Percentiles rank a stretch among this genome's conserved stretches.
Conservation (phyloP, 129 eudicot species). For the Flaveria linearis region DNA sequence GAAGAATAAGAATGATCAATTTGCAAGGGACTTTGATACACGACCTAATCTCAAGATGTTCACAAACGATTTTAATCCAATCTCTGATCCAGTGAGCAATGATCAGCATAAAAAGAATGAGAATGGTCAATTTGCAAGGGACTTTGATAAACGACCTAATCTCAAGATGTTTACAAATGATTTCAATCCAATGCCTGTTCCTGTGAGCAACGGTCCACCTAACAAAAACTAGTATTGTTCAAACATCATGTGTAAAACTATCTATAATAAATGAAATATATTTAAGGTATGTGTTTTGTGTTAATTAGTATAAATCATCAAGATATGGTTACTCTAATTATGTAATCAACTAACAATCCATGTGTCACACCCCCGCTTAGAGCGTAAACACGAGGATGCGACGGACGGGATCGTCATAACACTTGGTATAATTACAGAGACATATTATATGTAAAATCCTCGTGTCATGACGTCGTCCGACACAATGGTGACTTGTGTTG, state of each 20-base stretch:
- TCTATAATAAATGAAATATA: background rate
- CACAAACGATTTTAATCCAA: background rate
- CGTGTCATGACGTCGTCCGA: too few species aligned
- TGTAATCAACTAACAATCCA: too few species aligned
- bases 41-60: background rate
- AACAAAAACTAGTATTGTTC: conserved; percentile 6
- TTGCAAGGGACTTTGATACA: background rate
- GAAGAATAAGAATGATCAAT: background rate
- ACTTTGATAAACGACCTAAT: background rate
- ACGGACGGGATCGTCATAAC: too few species aligned
- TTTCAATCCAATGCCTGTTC: background rate
- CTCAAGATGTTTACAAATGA: background rate
- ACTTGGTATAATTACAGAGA: too few species aligned
- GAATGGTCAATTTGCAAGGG: background rate
- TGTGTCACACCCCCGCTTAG: too few species aligned
- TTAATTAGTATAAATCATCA: background rate
- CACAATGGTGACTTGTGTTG: too few species aligned
- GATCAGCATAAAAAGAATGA: background rate
- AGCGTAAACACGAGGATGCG: too few species aligned
- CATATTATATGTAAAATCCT: too few species aligned
- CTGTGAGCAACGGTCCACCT: conserved; percentile 9
- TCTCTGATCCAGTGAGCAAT: background rate
- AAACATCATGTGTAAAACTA: background rate
- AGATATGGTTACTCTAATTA: background rate
- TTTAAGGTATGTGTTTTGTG: background rate